Evolutionary conservation across 805 yeast species (phyloP).

Genomic region (Schwanniomyces vanrijiae): DNA sequence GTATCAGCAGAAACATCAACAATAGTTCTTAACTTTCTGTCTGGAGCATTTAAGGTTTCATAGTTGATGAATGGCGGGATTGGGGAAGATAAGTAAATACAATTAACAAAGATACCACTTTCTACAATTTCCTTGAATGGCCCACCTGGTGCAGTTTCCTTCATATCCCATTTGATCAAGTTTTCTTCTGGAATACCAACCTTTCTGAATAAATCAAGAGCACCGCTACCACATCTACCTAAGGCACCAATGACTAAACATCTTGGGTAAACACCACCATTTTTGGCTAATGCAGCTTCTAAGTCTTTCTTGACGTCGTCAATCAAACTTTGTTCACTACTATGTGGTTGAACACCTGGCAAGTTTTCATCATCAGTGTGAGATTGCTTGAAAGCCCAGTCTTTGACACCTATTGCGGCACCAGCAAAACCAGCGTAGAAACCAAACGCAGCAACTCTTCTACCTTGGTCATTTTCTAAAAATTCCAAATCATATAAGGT

Average conservation of each 20-base stretch:
- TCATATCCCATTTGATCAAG: slow-evolving; percentile 92
- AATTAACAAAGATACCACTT: slow-evolving; percentile 89
- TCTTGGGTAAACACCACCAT: slow-evolving; percentile 68
- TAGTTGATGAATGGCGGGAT: slow-evolving; percentile 86
- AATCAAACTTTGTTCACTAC: slow-evolving; percentile 73
- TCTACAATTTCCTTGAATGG: slow-evolving; percentile 91
- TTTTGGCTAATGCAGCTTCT: slow-evolving; percentile 53
- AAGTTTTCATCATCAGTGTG: slow-evolving; percentile 67
- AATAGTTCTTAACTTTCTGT: slow-evolving; percentile 83
- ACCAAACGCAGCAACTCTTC: slow-evolving; percentile 99
- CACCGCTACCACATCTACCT: slow-evolving; percentile 99
- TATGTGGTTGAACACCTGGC: slow-evolving; percentile 79
- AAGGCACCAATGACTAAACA: slow-evolving; percentile 93
- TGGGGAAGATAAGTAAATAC: slow-evolving; percentile 91
- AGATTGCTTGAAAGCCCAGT: slow-evolving; percentile 90
- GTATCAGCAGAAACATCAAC: slow-evolving; percentile 99
- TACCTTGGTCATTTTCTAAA: slow-evolving; percentile 88
- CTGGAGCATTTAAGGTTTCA: slow-evolving; percentile 60
- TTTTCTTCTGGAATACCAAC: slow-evolving; percentile 86
- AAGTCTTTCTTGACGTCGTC: slow-evolving; percentile 65
- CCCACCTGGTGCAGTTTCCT: slow-evolving; percentile 95
- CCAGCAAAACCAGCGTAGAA: slow-evolving; percentile 99
- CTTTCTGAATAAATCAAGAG: slow-evolving; percentile 76
- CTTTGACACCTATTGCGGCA: slow-evolving; percentile 92
- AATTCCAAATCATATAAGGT: slow-evolving; percentile 91